Evolutionary conservation across 441 rosid species (phyloP).

Genomic region (Populus hybrid): DNA sequence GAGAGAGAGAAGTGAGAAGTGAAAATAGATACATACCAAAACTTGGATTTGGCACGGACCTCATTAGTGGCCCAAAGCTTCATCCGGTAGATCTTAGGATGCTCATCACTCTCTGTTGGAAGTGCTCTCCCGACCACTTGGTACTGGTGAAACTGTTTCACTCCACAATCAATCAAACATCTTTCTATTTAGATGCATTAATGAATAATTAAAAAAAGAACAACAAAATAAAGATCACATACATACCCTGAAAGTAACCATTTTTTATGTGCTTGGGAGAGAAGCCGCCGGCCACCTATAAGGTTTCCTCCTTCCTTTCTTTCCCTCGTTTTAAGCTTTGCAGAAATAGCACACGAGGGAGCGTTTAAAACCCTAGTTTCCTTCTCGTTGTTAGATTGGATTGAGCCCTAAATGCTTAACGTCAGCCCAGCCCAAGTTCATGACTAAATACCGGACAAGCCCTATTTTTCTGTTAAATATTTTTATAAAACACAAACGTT

Average conservation of each 20-base stretch:
- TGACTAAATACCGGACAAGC: background rate
- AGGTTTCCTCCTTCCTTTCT: background rate
- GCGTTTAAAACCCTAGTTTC: background rate
- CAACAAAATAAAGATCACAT: background rate
- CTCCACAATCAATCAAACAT: background rate
- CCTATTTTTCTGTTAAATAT: no score
- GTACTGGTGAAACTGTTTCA: constrained; percentile 43
- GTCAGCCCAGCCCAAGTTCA: background rate
- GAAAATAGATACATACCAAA: constrained; percentile 28
- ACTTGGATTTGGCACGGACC: constrained; percentile 48
- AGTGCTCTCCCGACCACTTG: constrained; percentile 48
- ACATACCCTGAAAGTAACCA: constrained; percentile 26
- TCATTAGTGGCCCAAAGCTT: constrained; percentile 49
- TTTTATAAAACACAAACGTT: no score
- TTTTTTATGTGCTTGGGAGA: background rate
- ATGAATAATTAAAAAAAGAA: background rate
- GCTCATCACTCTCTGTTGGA: constrained; percentile 37
- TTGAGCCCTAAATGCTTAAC: background rate
- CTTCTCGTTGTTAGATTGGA: background rate
- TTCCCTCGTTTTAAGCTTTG: background rate
- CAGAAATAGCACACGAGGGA: background rate
- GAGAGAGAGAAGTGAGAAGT: background rate
- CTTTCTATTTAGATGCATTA: background rate
- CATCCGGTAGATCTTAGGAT: constrained; percentile 48
- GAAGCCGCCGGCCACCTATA: background rate